These are phyloP conservation scores for Wickerhamomyces tratensis DNA, from an alignment of 805 yeast genomes.

Conservation along the genomic window DNA sequence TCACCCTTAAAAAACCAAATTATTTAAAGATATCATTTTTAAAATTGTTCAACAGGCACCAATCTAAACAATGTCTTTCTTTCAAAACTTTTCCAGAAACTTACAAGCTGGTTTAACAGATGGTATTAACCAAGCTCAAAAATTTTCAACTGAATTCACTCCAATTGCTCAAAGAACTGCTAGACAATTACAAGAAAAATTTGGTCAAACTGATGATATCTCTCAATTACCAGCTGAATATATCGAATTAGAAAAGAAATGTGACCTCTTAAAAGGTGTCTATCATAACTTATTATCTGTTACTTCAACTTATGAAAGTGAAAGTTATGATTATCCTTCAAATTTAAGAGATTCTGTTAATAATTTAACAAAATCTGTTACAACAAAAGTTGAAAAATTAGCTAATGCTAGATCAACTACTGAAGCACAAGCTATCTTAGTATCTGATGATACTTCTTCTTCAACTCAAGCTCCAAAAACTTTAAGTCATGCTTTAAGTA, in stretches of 20 bases:
- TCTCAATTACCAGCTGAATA: constrained; percentile 82
- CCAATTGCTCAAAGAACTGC: constrained; percentile 77
- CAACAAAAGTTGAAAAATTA: constrained; percentile 54
- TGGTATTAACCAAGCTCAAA: constrained; percentile 31
- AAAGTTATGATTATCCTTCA: constrained; percentile 77
- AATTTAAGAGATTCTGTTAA: constrained; percentile 64
- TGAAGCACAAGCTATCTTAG: constrained; percentile 74
- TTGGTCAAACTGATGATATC: constrained; percentile 75
- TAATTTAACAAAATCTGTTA: constrained; percentile 59
- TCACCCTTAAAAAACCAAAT: too few relatives aligned
- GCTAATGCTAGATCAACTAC: constrained; percentile 66
- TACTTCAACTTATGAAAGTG: constrained; percentile 53
- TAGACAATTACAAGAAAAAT: constrained; percentile 66
- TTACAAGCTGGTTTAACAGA: constrained; percentile 17
- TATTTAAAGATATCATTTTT: too few relatives aligned
- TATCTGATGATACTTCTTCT: constrained; percentile 32
- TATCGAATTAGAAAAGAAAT: constrained; percentile 58
- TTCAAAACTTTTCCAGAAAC: constrained; percentile 21
- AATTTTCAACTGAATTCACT: constrained; percentile 45
- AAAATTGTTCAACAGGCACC: too few relatives aligned
- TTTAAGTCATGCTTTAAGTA: constrained; percentile 68
- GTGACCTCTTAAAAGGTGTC: constrained; percentile 63
- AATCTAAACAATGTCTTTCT: constrained; percentile 15
- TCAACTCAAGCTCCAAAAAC: constrained; percentile 60
- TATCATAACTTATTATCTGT: constrained; percentile 49